Percentiles rank a stretch among this genome's conserved stretches.
phyloP scores from a whole-genome alignment of 495 filamentous ascomycete genomes.

The Podospora fimiseda region DNA sequence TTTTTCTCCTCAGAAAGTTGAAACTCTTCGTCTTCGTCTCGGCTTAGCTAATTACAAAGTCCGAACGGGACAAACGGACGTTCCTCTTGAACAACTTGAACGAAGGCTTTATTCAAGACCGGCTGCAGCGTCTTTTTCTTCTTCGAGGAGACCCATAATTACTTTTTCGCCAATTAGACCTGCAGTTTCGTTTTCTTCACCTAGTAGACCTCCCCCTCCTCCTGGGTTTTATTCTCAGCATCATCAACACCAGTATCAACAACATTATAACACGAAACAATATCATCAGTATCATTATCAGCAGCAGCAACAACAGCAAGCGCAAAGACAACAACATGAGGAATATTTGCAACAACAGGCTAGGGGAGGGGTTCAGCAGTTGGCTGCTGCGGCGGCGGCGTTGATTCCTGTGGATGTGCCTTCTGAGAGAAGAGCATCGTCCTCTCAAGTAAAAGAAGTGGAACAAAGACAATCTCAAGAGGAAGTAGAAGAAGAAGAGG shows the following conservation, averaged over 20 bases:
- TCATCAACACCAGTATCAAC: neutral
- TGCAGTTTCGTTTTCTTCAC: neutral
- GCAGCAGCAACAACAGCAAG: neutral
- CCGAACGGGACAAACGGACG: conserved; percentile 43
- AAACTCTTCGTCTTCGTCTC: conserved; percentile 44
- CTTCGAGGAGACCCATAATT: neutral
- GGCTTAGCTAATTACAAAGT: conserved; percentile 49
- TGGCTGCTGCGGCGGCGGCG: neutral
- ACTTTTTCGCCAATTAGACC: neutral
- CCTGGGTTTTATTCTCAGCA: neutral
- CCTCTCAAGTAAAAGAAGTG: neutral
- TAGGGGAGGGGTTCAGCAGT: neutral
- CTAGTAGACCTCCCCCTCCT: neutral
- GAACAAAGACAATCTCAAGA: neutral
- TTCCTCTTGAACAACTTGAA: conserved; percentile 40
- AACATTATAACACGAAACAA: neutral
- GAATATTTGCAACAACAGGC: neutral
- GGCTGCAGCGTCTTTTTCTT: neutral
- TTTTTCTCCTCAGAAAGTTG: conserved; percentile 34
- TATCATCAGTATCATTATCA: neutral
- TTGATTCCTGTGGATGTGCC: neutral
- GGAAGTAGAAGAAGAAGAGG: neutral
- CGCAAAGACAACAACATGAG: neutral
- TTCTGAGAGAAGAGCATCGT: no score
- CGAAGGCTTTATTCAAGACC: conserved; percentile 17